These are phyloP conservation scores for Blastomyces percursus DNA, from an alignment of 2,329 filamentous ascomycete species.

Conservation along the genomic window DNA sequence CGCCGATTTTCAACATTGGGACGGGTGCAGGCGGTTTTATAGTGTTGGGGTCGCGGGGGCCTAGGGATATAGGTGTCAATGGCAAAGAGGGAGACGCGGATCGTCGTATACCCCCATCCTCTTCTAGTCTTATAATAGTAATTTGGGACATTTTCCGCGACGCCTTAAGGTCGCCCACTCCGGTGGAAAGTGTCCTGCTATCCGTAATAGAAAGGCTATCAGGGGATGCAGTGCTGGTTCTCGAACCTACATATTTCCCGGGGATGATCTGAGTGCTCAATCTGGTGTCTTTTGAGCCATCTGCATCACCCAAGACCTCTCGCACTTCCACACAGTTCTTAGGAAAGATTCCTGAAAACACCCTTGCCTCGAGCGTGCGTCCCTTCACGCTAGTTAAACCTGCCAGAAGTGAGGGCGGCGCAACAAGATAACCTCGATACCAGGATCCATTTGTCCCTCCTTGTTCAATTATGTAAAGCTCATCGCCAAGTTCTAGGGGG, in stretches of 20 bases:
- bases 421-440: conserved; percentile 91
- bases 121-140: conserved; percentile 28
- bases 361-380: conserved; percentile 85
- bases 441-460: conserved; percentile 74
- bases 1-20: conserved; percentile 93
- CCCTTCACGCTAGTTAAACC: conserved; percentile 84
- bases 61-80: conserved; percentile 25
- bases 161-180: conserved; percentile 24
- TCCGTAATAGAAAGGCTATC: conserved; percentile 9
- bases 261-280: conserved; percentile 27
- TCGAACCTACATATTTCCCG: conserved; percentile 20
- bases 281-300: conserved; percentile 25
- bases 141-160: conserved; percentile 32
- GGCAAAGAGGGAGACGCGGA: conserved; percentile 24
- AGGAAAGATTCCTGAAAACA: conserved; percentile 98
- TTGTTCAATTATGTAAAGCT: conserved; percentile 97
- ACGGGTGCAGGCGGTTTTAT: conserved; percentile 77
- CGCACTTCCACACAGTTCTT: conserved; percentile 88
- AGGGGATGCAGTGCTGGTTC: conserved; percentile 16
- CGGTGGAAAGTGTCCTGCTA: conserved; percentile 8
- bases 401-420: conserved; percentile 82
- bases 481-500: conserved; percentile 93
- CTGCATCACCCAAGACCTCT: conserved; percentile 72
- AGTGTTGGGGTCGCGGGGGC: conserved; percentile 50
- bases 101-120: conserved; percentile 23